phyloP scores from a whole-genome alignment of 331 rosid genomes.

The Dryas integrifolia region DNA sequence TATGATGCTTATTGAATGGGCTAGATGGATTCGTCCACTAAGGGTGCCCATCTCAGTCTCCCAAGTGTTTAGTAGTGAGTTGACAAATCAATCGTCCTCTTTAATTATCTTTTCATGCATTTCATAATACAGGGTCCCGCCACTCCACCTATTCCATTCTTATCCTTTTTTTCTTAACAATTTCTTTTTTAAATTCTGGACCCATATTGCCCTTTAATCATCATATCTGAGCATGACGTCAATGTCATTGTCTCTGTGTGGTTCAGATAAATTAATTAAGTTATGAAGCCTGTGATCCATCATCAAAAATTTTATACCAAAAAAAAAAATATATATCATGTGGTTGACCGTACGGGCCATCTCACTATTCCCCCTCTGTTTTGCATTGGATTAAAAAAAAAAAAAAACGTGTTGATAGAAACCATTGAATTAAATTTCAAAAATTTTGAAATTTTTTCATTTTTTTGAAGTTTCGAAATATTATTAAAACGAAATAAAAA shows the following conservation, averaged over 20 bases:
- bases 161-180: slow-evolving; percentile 13
- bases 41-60: not conserved
- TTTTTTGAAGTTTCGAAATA: too few species aligned
- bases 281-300: not conserved
- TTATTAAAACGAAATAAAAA: too few species aligned
- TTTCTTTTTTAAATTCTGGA: not conserved
- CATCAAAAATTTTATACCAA: not conserved
- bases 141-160: slow-evolving; percentile 26
- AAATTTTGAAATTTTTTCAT: too few species aligned
- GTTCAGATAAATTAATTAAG: not conserved
- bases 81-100: slow-evolving; percentile 9
- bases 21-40: not conserved
- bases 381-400: not conserved
- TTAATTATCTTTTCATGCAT: slow-evolving; percentile 2
- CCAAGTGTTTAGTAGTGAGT: slow-evolving; percentile 20
- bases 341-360: not conserved
- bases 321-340: not conserved
- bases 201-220: not conserved
- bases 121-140: not conserved
- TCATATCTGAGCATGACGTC: not conserved
- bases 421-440: too few species aligned
- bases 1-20: not conserved
- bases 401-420: not conserved
- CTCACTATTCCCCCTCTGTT: not conserved
- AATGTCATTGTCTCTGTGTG: not conserved